Percentiles rank a stretch among this genome's conserved stretches.
These are phyloP conservation scores for Pseudozyma thailandica DNA, from an alignment of 1,284 basidiomycete genomes.

Conservation along the genomic window DNA sequence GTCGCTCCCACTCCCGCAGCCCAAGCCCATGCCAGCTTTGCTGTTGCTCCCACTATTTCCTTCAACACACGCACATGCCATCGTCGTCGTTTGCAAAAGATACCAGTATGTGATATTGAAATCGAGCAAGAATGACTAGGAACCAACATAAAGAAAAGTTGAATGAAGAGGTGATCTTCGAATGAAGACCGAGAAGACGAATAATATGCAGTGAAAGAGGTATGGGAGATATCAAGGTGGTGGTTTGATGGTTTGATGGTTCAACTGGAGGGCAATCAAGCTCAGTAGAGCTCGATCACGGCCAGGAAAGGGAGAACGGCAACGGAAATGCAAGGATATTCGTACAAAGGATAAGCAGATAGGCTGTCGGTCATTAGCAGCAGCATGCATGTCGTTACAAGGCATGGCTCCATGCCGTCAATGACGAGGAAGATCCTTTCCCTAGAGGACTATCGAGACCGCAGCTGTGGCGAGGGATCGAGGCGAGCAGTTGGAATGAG, in stretches of 20 bases:
- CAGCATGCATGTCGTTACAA: constrained; percentile 6
- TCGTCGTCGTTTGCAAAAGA: neutral
- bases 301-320: neutral
- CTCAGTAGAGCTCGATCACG: too few relatives aligned
- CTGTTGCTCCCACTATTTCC: too few relatives aligned
- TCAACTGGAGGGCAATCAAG: too few relatives aligned
- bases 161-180: neutral
- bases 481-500: constrained; percentile 31
- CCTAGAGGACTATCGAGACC: neutral
- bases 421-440: neutral
- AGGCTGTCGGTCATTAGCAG: neutral
- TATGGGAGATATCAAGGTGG: constrained; percentile 1
- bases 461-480: constrained; percentile 7
- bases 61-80: neutral
- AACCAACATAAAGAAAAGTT: neutral
- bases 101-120: constrained; percentile 1
- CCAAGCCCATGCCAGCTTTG: too few relatives aligned
- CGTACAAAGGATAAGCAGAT: constrained; percentile 21
- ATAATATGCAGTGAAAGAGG: neutral
- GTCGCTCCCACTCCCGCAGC: neutral
- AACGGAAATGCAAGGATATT: constrained; percentile 13
- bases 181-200: constrained; percentile 20
- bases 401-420: neutral
- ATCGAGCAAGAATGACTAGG: constrained; percentile 1
- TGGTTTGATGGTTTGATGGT: too few relatives aligned